Evolutionary conservation across 192 early-diverging fungal genomes (phyloP).

Genomic region (Radiomyces spectabilis): DNA sequence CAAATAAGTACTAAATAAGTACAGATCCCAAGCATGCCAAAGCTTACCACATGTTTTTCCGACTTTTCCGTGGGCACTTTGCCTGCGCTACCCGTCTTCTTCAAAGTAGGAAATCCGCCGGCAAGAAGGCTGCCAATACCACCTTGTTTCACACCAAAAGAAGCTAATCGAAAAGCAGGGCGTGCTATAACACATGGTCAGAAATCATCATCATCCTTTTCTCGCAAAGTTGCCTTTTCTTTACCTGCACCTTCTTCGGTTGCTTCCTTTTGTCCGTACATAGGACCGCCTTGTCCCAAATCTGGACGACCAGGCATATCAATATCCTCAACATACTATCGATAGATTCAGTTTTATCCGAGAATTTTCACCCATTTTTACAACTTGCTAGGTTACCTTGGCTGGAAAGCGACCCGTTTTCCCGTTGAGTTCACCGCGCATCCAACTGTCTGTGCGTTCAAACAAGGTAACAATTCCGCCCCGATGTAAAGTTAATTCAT

Average conservation of each 20-base stretch:
- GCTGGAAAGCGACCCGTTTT: conserved; percentile 61
- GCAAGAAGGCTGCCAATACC: conserved; percentile 70
- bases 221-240: not conserved
- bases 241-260: conserved; percentile 1
- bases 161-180: conserved; percentile 53
- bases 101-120: conserved; percentile 59
- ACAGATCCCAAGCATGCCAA: no score
- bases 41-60: no score
- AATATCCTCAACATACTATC: conserved; percentile 23
- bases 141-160: conserved; percentile 73
- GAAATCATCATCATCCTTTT: not conserved
- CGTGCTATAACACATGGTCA: no score
- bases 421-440: conserved; percentile 61
- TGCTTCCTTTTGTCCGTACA: not conserved
- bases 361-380: not conserved
- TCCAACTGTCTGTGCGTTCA: conserved; percentile 57
- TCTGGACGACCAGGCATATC: conserved; percentile 22
- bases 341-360: not conserved
- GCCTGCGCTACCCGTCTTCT: conserved; percentile 49
- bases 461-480: conserved; percentile 66
- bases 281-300: conserved; percentile 1
- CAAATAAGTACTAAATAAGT: no score
- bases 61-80: no score
- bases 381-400: conserved; percentile 28
- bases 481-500: conserved; percentile 57